Evolutionary conservation across 2,329 filamentous ascomycete species (phyloP).

Genomic region (Exophiala spinifera): DNA sequence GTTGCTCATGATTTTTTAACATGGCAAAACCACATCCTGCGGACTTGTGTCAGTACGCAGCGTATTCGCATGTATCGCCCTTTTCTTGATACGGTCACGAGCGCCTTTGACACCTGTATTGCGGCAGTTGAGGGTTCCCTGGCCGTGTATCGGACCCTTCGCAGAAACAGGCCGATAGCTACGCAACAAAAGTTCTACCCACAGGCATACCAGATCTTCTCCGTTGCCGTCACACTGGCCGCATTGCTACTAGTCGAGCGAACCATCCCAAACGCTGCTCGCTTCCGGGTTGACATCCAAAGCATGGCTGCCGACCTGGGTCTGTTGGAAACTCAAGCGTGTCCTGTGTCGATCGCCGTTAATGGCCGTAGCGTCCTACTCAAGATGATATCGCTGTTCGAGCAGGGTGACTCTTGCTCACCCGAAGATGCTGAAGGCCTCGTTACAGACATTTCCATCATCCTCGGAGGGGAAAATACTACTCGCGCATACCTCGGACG

Average conservation of each 20-base stretch:
- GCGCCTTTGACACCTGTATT: conserved; percentile 20
- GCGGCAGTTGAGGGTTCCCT: conserved; percentile 30
- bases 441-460: conserved; percentile 28
- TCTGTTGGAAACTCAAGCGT: conserved; percentile 18
- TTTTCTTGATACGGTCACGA: conserved; percentile 20
- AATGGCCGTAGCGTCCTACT: conserved; percentile 30
- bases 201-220: conserved; percentile 32
- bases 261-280: conserved; percentile 25
- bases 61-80: conserved; percentile 31
- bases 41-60: conserved; percentile 31
- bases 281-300: conserved; percentile 29
- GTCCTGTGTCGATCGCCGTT: conserved; percentile 21
- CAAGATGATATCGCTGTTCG: conserved; percentile 31
- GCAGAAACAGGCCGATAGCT: conserved; percentile 16
- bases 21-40: conserved; percentile 31
- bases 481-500: conserved; percentile 29
- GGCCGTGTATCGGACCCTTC: conserved; percentile 28
- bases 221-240: conserved; percentile 31
- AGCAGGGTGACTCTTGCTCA: conserved; percentile 20
- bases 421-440: conserved; percentile 26
- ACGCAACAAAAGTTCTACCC: conserved; percentile 27
- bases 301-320: conserved; percentile 31
- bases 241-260: conserved; percentile 32
- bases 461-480: conserved; percentile 31
- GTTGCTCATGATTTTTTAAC: conserved; percentile 25